Evolutionary conservation across 2,329 filamentous ascomycete species (phyloP).

Genomic region (Colletotrichum sublineola): DNA sequence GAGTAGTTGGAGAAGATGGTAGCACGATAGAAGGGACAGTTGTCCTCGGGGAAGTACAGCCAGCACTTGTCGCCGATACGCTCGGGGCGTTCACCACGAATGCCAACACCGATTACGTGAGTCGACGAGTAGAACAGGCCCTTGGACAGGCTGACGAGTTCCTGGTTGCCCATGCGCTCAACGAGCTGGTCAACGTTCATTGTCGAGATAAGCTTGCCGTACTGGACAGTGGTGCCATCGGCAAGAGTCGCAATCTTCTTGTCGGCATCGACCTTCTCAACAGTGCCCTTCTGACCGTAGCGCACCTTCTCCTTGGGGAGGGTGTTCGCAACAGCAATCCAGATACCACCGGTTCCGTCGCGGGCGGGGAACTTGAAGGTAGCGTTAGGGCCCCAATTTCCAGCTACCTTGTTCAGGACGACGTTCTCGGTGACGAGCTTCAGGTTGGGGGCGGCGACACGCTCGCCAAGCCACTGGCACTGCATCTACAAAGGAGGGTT

Average conservation of each 20-base stretch:
- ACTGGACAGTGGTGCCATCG: slow-evolving; percentile 89
- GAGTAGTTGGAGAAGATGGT: slow-evolving; percentile 99
- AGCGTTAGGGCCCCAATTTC: slow-evolving; percentile 97
- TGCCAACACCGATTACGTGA: slow-evolving; percentile 95
- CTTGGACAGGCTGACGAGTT: slow-evolving; percentile 87
- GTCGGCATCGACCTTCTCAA: slow-evolving; percentile 87
- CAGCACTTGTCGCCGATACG: slow-evolving; percentile 99
- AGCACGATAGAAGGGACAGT: slow-evolving; percentile 99
- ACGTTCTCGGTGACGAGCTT: slow-evolving; percentile 95
- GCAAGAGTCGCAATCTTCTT: slow-evolving; percentile 85
- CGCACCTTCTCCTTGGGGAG: slow-evolving; percentile 91
- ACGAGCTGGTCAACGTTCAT: slow-evolving; percentile 95
- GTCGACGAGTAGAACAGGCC: slow-evolving; percentile 96
- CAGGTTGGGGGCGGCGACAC: slow-evolving; percentile 95
- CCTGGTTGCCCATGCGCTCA: slow-evolving; percentile 87
- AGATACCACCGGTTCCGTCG: slow-evolving; percentile 97
- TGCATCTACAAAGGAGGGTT: slow-evolving; percentile 79
- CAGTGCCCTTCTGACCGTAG: slow-evolving; percentile 87
- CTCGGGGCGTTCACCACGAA: slow-evolving; percentile 91
- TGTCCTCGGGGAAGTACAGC: slow-evolving; percentile 99
- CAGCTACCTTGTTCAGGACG: slow-evolving; percentile 94
- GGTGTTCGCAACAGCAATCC: slow-evolving; percentile 96
- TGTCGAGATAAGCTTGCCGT: slow-evolving; percentile 93
- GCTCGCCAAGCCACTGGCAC: slow-evolving; percentile 98
- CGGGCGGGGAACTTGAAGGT: slow-evolving; percentile 98